A percentile compares a stretch with the other conserved stretches of the same genome.
phyloP scores from a whole-genome alignment of 1,139 yeast species.

The Debaryomyces nepalensis region DNA sequence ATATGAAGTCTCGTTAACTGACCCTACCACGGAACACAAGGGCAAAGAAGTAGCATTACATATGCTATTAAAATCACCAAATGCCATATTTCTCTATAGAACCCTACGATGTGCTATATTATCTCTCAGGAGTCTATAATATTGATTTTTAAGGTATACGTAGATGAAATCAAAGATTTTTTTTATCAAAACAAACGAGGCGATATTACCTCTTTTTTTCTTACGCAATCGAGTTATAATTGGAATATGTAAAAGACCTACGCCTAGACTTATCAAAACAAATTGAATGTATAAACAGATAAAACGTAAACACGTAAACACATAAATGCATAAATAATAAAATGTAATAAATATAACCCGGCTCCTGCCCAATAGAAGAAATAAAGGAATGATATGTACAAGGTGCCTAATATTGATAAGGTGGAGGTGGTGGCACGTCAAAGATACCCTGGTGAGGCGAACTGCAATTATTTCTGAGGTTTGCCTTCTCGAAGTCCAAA shows the following conservation, averaged over 20 bases:
- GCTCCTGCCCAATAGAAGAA: constrained; percentile 4
- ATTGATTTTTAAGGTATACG: neutral
- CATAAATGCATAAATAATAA: neutral
- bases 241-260: neutral
- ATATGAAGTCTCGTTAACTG: constrained; percentile 31
- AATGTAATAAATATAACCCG: neutral
- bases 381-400: constrained; percentile 5
- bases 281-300: neutral
- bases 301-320: neutral
- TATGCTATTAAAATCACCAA: constrained; percentile 72
- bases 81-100: constrained; percentile 37
- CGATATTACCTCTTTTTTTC: constrained; percentile 3
- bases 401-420: constrained; percentile 15
- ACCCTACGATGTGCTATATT: neutral
- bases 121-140: neutral
- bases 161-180: constrained; percentile 3
- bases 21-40: constrained; percentile 68
- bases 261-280: neutral
- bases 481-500: constrained; percentile 3
- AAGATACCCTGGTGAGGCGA: constrained; percentile 3
- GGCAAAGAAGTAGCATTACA: constrained; percentile 79
- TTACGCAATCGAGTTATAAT: constrained; percentile 1
- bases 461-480: neutral
- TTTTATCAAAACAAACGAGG: constrained; percentile 8
- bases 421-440: constrained; percentile 19